Percentiles rank a stretch among this genome's conserved stretches.
These are phyloP conservation scores for Penicillium sp. DNA, from an alignment of 2,329 filamentous ascomycete species.

Conservation along the genomic window DNA sequence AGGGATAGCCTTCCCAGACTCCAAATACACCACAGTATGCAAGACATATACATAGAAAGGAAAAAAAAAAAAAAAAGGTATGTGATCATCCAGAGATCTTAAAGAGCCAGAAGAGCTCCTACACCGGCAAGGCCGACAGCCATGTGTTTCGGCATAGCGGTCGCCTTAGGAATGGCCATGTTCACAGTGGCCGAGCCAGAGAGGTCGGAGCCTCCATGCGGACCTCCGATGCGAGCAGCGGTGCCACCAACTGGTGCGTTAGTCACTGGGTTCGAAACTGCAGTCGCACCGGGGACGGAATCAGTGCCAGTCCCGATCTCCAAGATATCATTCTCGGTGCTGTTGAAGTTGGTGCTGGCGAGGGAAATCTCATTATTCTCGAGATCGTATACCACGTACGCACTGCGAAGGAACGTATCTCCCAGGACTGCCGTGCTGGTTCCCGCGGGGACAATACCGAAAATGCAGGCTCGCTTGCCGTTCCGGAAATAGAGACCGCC, in stretches of 20 bases:
- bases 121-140: slow-evolving; percentile 24
- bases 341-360: slow-evolving; percentile 61
- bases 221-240: slow-evolving; percentile 43
- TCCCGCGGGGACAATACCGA: slow-evolving; percentile 52
- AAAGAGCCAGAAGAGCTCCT: slow-evolving; percentile 23
- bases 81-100: not conserved
- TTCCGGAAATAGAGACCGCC: slow-evolving; percentile 39
- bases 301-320: slow-evolving; percentile 52
- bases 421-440: slow-evolving; percentile 53
- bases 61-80: not conserved
- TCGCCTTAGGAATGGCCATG: slow-evolving; percentile 12
- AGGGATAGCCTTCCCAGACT: slow-evolving; percentile 10
- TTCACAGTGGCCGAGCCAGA: slow-evolving; percentile 19
- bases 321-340: slow-evolving; percentile 48
- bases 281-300: slow-evolving; percentile 53
- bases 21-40: slow-evolving; percentile 14
- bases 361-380: slow-evolving; percentile 59
- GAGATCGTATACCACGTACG: slow-evolving; percentile 63
- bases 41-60: slow-evolving; percentile 1
- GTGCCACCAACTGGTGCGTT: slow-evolving; percentile 42
- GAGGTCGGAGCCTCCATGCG: slow-evolving; percentile 14
- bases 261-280: slow-evolving; percentile 52
- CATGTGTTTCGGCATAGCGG: slow-evolving; percentile 16
- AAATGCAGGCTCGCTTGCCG: slow-evolving; percentile 40
- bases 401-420: slow-evolving; percentile 61